phyloP scores from a whole-genome alignment of 345 rosid species.

The Salix dunnii region DNA sequence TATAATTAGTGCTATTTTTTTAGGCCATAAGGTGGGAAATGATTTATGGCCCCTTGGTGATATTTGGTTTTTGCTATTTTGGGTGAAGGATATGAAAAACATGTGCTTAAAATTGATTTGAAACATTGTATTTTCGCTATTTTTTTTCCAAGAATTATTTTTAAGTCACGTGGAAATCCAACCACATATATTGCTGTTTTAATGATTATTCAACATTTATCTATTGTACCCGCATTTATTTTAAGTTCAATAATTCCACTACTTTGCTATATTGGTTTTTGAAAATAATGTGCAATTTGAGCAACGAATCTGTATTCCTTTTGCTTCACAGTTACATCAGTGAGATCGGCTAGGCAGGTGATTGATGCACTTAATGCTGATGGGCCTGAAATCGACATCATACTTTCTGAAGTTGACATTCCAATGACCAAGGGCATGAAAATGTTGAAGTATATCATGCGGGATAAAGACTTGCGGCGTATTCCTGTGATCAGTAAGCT shows the following conservation, averaged over 20 bases:
- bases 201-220: not conserved
- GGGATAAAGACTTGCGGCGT: constrained; percentile 73
- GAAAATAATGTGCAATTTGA: not conserved
- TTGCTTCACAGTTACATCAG: constrained; percentile 68
- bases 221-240: not conserved
- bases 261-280: constrained; percentile 6
- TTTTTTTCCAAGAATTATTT: too few relatives aligned
- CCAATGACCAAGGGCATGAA: constrained; percentile 96
- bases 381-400: constrained; percentile 90
- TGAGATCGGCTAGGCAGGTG: constrained; percentile 90
- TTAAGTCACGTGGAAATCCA: not conserved
- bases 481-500: constrained; percentile 96
- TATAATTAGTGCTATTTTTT: too few relatives aligned
- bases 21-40: too few relatives aligned
- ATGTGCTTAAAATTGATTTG: too few relatives aligned
- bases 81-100: too few relatives aligned
- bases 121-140: too few relatives aligned
- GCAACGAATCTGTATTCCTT: constrained; percentile 9
- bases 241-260: not conserved
- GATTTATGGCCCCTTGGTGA: too few relatives aligned
- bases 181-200: not conserved
- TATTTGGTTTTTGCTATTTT: too few relatives aligned
- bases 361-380: constrained; percentile 94
- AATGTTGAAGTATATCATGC: constrained; percentile 82
- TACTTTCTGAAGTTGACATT: constrained; percentile 93